phyloP scores from a whole-genome alignment of 139 green algal genomes.

The Deuterostichococcus epilithicus region DNA sequence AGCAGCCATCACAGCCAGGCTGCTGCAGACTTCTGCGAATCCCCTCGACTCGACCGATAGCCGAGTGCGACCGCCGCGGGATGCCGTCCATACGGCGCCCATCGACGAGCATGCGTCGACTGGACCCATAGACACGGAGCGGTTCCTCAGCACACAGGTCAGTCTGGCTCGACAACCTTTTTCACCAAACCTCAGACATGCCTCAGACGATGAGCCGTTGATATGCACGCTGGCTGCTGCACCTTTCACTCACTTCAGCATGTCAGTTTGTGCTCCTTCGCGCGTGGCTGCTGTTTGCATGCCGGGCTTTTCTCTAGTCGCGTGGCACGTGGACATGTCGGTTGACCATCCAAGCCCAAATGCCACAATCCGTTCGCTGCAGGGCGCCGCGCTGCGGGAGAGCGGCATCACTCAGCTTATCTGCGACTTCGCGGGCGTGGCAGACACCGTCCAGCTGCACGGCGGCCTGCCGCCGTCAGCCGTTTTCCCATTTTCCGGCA shows the following conservation, averaged over 20 bases:
- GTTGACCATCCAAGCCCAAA: too few species aligned
- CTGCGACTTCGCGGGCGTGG: not conserved
- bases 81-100: not conserved
- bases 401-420: not conserved
- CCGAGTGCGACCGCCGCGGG: too few species aligned
- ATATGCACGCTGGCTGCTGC: too few species aligned
- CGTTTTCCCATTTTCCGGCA: slow-evolving; percentile 23
- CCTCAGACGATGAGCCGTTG: too few species aligned
- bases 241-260: too few species aligned
- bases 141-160: not conserved
- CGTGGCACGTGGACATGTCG: not conserved
- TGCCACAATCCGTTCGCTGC: not conserved
- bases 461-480: slow-evolving; percentile 23
- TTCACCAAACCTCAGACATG: not conserved
- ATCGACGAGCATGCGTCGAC: too few species aligned
- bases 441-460: slow-evolving; percentile 10
- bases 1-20: not conserved
- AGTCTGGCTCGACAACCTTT: too few species aligned
- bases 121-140: not conserved
- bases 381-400: not conserved
- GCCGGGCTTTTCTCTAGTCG: too few species aligned
- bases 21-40: not conserved
- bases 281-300: too few species aligned
- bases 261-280: too few species aligned
- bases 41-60: not conserved